Evolutionary conservation across 2,329 filamentous ascomycete genomes (phyloP), one percentile per base, ranked within the genome.

Genomic region (Thelonectria rubi): DNA sequence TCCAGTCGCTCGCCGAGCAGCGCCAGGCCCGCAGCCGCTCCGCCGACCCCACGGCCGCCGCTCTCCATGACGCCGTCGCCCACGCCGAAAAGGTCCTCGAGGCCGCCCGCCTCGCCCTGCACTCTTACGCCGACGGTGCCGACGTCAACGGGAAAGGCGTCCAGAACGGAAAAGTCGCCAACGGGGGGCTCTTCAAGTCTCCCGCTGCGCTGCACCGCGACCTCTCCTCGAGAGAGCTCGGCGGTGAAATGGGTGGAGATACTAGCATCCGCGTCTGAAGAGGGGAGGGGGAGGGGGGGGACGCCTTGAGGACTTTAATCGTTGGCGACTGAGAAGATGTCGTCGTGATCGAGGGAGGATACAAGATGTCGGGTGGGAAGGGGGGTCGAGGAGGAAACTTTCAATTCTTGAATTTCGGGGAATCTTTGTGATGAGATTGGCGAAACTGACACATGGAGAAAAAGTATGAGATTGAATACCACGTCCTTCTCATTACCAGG

Each of bases 161-260:
- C 52, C 51, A 53, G 20, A 42, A 52, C 30, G 55, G 60, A 32
- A 65, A 65, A 26, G 59, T 52, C 43, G 59, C 65, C 61, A 72
- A 73, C 57, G 69, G 69, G 20, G 49, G 11, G 10, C 54, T 52
- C 24, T 51, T 40, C 48, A 72, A 73, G 59, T 60, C 66, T 18
- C 65, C 65, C 30, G 68, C 64, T 18, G 63, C 70, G 48, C 69
- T 63, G 62, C 72, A 80, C 26, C 77, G 80, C n/a, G 83, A 82
- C 2, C 76, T 81, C 49, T 84, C 83, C 37, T 84, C 82, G 69
- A 74, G 85, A 56, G 84, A 86, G 68, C 69, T 88, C 75, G 81
- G 82, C 68, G 86, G 85, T 52, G 86, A 88, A 79, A 86, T 88
- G 84, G 84, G 85, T 58, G 85, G 86, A 17, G 86, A 88, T 81